Evolutionary conservation across 257 asterid species (phyloP), one percentile per base, ranked within the genome.

Genomic region (Oldenlandia corymbosa): DNA sequence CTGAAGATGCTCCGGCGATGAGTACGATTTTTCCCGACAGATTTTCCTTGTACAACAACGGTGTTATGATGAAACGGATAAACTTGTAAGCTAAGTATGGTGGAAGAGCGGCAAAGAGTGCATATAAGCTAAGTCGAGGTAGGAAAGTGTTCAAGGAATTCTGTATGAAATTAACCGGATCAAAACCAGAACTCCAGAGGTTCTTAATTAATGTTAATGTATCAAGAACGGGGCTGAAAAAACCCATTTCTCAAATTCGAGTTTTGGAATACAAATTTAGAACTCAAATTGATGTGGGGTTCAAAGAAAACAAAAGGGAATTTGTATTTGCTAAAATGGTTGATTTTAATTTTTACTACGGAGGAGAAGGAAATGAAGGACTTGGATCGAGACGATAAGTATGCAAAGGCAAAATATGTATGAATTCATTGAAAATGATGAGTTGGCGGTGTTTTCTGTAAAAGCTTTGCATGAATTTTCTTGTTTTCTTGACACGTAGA

Each of bases 1-100:
- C 90, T 5, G 95, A 88, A 20, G 96, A 85, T 13, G 92, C 95
- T 41, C 90, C 95, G 56, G 92, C 77, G 69, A 88, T 77, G 69
- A 86, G 64, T n/a, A 86, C 85, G 0, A 88, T 87, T 21, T 85
- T 60, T 60, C 90, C 90, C 68, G 87, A 73, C 17, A 87, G 55
- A 46, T 81, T 57, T 30, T 85, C 90, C 37, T 67, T 50, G 80
- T 79, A 81, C 36, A 42, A 42, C 14, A 83, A 7, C 16, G 88
- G 76, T 14, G 85, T 74, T 55, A 81, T 77, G 7, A 78, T 0
- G 55, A 46, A 71, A 14, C 10, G 72, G 36, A 74, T 20, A 0
- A 64, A 69, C 62, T 81, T 76, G 85, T 74, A 78, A 53, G 51
- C 55, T 9, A 71, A 78, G 79, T 77, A 85, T 10, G 55, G 67